Evolutionary conservation across 805 yeast species (phyloP).

Genomic region (Henningerozyma blattae): DNA sequence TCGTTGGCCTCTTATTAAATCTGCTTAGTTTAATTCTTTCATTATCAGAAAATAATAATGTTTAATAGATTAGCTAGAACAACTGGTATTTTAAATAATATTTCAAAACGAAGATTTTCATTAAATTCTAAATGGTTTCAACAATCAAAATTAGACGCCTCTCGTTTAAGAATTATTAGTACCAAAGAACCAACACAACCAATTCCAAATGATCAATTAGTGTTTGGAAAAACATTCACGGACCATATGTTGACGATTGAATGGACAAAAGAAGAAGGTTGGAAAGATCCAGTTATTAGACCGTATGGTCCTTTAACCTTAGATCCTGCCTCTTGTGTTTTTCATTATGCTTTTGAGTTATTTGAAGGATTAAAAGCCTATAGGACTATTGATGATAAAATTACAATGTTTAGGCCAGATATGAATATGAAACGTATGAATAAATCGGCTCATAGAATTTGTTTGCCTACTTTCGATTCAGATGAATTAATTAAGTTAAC

Average conservation of each 20-base stretch:
- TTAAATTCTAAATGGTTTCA: too few relatives aligned
- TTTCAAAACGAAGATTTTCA: too few relatives aligned
- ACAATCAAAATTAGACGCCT: constrained; percentile 33
- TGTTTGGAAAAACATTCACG: constrained; percentile 67
- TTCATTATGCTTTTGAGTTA: constrained; percentile 89
- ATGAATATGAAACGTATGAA: constrained; percentile 87
- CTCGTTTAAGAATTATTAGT: constrained; percentile 36
- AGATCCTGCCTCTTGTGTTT: constrained; percentile 81
- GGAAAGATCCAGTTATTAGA: constrained; percentile 78
- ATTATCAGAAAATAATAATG: too few relatives aligned
- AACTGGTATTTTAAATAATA: too few relatives aligned
- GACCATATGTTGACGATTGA: constrained; percentile 79
- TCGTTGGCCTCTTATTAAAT: too few relatives aligned
- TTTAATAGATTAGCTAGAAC: too few relatives aligned
- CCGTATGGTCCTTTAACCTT: constrained; percentile 68
- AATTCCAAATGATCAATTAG: constrained; percentile 46
- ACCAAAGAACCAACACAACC: constrained; percentile 38
- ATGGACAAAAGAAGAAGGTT: constrained; percentile 67
- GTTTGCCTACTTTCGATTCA: constrained; percentile 74
- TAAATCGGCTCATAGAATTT: constrained; percentile 77
- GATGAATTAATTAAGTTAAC: constrained; percentile 66
- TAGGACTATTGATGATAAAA: constrained; percentile 42
- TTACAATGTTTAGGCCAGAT: constrained; percentile 82
- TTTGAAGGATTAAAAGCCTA: constrained; percentile 96
- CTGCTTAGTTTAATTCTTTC: too few relatives aligned